Evolutionary conservation across 768 basidiomycete species (phyloP).

Genomic region (Boletus coccyginus): DNA sequence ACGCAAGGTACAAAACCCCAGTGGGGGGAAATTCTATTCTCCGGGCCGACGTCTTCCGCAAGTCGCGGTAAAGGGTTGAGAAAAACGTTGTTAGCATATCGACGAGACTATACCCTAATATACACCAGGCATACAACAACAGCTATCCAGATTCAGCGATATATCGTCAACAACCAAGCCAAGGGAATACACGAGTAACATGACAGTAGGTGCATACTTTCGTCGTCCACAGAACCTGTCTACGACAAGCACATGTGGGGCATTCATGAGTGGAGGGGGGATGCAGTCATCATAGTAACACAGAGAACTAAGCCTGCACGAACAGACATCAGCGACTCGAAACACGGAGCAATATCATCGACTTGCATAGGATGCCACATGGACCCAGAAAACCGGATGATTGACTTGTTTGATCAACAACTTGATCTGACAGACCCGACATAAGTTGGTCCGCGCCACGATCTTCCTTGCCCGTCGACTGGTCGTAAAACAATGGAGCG

Average conservation of each 20-base stretch:
- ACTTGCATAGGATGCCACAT: conserved; percentile 18
- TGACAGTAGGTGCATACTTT: not conserved
- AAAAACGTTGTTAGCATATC: no score
- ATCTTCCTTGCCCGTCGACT: conserved; percentile 15
- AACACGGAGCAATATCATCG: not conserved
- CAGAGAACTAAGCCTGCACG: conserved; percentile 5
- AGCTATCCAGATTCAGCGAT: not conserved
- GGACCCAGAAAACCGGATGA: conserved; percentile 22
- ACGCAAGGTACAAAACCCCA: no score
- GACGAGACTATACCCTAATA: not conserved
- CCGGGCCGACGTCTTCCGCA: no score
- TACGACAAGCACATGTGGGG: no score
- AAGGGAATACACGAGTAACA: not conserved
- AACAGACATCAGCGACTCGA: conserved; percentile 5
- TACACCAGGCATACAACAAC: conserved; percentile 2
- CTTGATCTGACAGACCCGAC: conserved; percentile 32
- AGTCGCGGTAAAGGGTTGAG: no score
- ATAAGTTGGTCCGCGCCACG: conserved; percentile 22
- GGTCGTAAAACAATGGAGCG: conserved; percentile 27
- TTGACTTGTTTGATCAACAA: conserved; percentile 23
- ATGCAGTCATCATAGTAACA: not conserved
- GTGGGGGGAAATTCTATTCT: no score
- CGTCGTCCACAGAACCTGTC: no score
- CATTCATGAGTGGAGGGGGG: not conserved
- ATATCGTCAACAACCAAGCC: not conserved